Percentiles rank a stretch among this genome's conserved stretches.
Conservation (phyloP, 1,284 basidiomycete genomes). For the Apiotrichum porosum region DNA sequence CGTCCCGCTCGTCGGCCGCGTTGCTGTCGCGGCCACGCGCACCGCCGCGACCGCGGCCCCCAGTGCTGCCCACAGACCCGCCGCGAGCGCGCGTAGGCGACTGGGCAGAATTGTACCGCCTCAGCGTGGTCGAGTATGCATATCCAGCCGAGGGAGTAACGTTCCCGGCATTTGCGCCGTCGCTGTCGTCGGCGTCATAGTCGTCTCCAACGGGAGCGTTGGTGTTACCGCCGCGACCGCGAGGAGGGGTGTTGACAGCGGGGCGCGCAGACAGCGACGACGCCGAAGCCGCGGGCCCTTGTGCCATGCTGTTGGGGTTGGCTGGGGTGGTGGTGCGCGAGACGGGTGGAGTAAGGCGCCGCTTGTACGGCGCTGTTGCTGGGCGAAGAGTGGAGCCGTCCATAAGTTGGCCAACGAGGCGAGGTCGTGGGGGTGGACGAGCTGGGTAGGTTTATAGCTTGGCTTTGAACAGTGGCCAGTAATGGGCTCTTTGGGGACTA, state of each 20-base stretch:
- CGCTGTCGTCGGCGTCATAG: background rate
- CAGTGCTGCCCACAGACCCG: background rate
- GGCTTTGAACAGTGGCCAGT: too few species aligned
- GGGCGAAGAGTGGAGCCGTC: background rate
- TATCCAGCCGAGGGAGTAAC: conserved; percentile 47
- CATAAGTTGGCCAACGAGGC: too few species aligned
- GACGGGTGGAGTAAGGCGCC: background rate
- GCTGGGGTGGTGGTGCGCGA: background rate
- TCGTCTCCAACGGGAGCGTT: too few species aligned
- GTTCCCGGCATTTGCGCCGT: background rate
- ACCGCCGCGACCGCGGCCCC: background rate
- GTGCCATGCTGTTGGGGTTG: background rate
- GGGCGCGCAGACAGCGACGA: too few species aligned
- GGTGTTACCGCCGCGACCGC: background rate
- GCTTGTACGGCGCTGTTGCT: conserved; percentile 9
- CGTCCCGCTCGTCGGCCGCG: too few species aligned
- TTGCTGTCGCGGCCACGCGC: background rate
- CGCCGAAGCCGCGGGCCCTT: too few species aligned
- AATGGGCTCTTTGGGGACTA: too few species aligned
- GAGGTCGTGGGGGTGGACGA: too few species aligned
- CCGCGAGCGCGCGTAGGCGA: conserved; percentile 12
- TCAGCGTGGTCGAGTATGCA: conserved; percentile 72
- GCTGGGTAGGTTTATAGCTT: too few species aligned
- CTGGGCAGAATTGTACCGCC: conserved; percentile 53
- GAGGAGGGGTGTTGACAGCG: background rate